Evolutionary conservation across 306 rosid genomes (phyloP), one percentile per base, ranked within the genome.

Genomic region (Trifolium dubium): DNA sequence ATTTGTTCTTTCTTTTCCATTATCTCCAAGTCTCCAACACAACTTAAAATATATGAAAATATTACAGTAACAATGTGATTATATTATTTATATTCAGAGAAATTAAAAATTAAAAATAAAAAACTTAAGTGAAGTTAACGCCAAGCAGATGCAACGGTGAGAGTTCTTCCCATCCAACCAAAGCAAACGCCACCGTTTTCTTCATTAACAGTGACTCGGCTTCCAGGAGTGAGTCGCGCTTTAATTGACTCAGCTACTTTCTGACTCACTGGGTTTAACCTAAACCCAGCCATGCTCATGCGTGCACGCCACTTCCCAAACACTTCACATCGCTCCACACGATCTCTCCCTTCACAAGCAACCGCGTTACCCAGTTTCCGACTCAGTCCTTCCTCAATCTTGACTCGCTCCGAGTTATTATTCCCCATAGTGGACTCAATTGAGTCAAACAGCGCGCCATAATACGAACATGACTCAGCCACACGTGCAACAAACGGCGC

Each of bases 261-360:
- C 66, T 74, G 96, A 78, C 90, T 78, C 95, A 89, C 74, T 1
- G 86, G 80, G 30, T 81, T 89, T 53, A 77, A 64, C 78, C 71
- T 80, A 80, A 91, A 94, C 82, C 98, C 98, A 14, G 98, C 96
- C 98, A 94, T 94, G 2, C 90, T 84, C 95, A 92, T 80, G 5
- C 98, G 92, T 67, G 97, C 95, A 70, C 92, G 85, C 98, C 98
- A 94, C 79, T 94, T 94, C 3, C 98, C 98, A 3, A 85, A 91
- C 5, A 94, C 96, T 41, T 94, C 98, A n/a, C 95, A 89, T 4
- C 98, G 73, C 34, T 94, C 97, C 8, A 94, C 87, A 1, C 98
- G 96, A 29, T 91, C 97, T 58, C 95, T 86, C 28, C 98, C 98
- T 17, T 94, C 96, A 12, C 97, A 91, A 18, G 96, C 91, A 8